Base-by-base conservation (phyloP, 129 eudicot genomes). In the Escallonia rubra region DNA sequence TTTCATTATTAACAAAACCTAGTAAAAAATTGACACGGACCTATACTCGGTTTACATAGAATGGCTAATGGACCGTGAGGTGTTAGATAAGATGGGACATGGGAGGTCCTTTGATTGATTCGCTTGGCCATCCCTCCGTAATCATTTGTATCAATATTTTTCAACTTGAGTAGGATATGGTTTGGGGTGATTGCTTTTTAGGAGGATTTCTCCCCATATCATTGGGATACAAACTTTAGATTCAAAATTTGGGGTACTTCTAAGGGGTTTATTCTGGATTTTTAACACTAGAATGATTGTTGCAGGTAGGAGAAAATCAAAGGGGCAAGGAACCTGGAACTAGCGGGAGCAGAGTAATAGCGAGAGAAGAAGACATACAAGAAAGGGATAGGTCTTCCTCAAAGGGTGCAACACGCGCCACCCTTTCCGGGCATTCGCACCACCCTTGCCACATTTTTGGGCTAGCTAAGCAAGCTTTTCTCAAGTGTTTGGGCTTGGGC, bases 401-500 rank as follows among this genome's bases (percentile, higher is more conserved):
- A 5, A 72, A 60, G 57, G 80, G 64, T 16, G 74, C 57, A 38
- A 42, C 72, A 41, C 47, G 57, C 43, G 52, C 8, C 51, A 59
- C 64, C 59, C 49, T 68, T 6, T 69, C 70, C 10, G 71, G 75
- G 51, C 80, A 67, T 6, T 45, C 83, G 8, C 68, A 64, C 65
- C 90, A 87, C 47, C 91, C 96, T 12, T 88, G 91, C 76, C 46
- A 82, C 70, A 74, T 76, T 61, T 43, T 88, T 73, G 86, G 81
- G 65, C 44, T 79, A 41, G 96, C 96, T 48, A 88, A 78, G 67
- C 79, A 88, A 75, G 96, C 87, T 2, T 82, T 88, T 9, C 89
- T 88, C 43, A 85, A 88, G 80, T 88, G 96, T 51, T 67, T 88
- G 67, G 96, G 96, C n/a, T 71, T 88, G 48, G 88, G 73, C 70